Evolutionary conservation across 164 flowering plant species (phyloP).

Genomic region (Cinnamomum micranthum): DNA sequence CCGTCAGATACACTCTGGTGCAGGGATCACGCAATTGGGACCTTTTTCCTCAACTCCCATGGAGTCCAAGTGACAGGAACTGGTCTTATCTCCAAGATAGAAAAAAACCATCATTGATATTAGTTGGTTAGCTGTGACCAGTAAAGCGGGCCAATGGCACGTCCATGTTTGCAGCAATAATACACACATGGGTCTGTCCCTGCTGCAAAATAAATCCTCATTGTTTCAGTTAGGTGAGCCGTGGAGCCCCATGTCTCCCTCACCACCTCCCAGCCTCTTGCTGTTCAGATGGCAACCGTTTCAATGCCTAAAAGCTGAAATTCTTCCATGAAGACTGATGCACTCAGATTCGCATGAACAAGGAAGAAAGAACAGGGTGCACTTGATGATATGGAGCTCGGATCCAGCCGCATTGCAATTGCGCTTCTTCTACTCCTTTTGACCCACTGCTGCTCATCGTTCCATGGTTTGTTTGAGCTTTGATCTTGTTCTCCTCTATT

Average conservation of each 20-base stretch:
- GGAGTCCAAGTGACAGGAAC: no score
- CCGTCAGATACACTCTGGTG: no score
- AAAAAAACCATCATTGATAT: not conserved
- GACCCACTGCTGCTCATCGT: conserved; percentile 17
- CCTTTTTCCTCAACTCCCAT: no score
- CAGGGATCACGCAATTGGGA: no score
- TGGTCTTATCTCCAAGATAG: no score
- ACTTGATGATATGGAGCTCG: conserved; percentile 33
- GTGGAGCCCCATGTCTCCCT: conserved; percentile 9
- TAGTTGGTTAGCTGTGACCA: not conserved
- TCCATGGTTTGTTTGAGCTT: conserved; percentile 25
- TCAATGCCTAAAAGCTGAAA: conserved; percentile 26
- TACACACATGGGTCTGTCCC: conserved; percentile 48
- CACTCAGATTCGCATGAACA: not conserved
- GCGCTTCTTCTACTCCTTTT: conserved; percentile 20
- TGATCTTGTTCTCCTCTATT: not conserved
- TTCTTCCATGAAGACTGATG: not conserved
- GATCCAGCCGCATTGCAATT: conserved; percentile 10
- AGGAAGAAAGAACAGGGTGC: not conserved
- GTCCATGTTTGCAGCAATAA: conserved; percentile 22
- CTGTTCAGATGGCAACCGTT: conserved; percentile 43
- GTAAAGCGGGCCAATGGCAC: not conserved
- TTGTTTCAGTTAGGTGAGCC: not conserved
- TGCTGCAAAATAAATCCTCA: not conserved
- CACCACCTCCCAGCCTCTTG: conserved; percentile 25